A percentile compares a stretch with the other conserved stretches of the same genome.
These are phyloP conservation scores for Apiotrichum gracile DNA, from an alignment of 1,284 basidiomycete genomes.

Conservation along the genomic window DNA sequence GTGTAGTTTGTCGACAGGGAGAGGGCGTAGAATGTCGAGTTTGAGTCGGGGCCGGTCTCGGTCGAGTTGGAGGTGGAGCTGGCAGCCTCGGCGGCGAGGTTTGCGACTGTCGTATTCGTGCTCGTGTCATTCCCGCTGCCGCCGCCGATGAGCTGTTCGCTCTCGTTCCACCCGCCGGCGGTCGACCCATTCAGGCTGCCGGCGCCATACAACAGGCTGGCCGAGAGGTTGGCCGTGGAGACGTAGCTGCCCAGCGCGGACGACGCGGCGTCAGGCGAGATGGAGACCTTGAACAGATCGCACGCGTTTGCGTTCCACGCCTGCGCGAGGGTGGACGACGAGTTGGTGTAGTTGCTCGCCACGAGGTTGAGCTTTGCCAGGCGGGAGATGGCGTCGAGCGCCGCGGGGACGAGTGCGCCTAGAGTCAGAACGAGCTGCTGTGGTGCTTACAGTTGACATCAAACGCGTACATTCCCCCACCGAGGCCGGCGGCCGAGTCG, in stretches of 20 bases:
- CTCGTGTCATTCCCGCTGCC: too few relatives aligned
- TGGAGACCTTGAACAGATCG: constrained; percentile 49
- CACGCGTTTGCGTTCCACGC: constrained; percentile 50
- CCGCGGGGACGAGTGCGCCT: constrained; percentile 52
- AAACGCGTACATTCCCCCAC: constrained; percentile 52
- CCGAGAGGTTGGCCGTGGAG: constrained; percentile 43
- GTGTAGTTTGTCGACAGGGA: constrained; percentile 39
- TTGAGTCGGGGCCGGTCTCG: too few relatives aligned
- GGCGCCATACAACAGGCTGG: constrained; percentile 29
- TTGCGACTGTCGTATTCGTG: too few relatives aligned
- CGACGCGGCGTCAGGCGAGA: constrained; percentile 40
- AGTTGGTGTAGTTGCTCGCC: constrained; percentile 37
- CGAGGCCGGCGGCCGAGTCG: constrained; percentile 52
- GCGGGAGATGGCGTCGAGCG: constrained; percentile 49
- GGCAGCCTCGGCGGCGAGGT: too few relatives aligned
- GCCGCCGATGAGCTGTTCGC: constrained; percentile 14
- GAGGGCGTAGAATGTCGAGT: constrained; percentile 40
- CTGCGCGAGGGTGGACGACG: constrained; percentile 29
- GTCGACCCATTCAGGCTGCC: constrained; percentile 18
- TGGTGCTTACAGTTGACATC: constrained; percentile 48
- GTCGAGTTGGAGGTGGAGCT: too few relatives aligned
- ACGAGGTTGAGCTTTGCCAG: constrained; percentile 46
- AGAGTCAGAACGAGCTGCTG: background rate
- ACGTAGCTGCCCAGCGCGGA: constrained; percentile 49
- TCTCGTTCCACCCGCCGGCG: constrained; percentile 10